A percentile compares a stretch with the other conserved stretches of the same genome.
Evolutionary conservation across 441 rosid genomes (phyloP).

Genomic region (Corymbia calophylla): DNA sequence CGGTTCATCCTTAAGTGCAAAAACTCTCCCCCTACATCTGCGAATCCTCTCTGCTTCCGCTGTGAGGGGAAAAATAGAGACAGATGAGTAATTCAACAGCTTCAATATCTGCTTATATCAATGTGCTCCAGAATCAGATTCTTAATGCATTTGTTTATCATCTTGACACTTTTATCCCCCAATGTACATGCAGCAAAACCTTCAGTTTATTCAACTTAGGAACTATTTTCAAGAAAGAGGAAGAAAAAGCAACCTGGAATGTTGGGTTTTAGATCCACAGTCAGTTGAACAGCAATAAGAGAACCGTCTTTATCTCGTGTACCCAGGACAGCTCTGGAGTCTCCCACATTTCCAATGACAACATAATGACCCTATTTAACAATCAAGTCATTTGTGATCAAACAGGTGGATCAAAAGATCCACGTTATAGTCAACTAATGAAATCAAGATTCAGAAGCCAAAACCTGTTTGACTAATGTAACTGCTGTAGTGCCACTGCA

Average conservation of each 20-base stretch:
- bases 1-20: constrained; percentile 31
- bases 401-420: not conserved
- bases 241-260: constrained; percentile 21
- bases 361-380: not conserved
- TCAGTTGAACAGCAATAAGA: constrained; percentile 30
- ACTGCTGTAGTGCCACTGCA: constrained; percentile 12
- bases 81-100: not conserved
- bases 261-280: constrained; percentile 36
- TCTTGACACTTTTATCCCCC: too few species aligned
- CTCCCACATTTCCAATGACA: not conserved
- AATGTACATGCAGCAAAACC: not conserved
- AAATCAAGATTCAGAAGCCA: not conserved
- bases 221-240: not conserved
- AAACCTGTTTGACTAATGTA: not conserved
- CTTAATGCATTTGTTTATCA: not conserved
- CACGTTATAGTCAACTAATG: not conserved
- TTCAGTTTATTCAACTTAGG: not conserved
- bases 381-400: not conserved
- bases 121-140: not conserved
- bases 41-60: constrained; percentile 36
- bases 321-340: constrained; percentile 23
- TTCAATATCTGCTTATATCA: not conserved
- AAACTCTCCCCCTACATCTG: constrained; percentile 26
- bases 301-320: constrained; percentile 18
- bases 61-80: not conserved